Base-by-base conservation (phyloP, 495 filamentous ascomycete species). In the Cercophora samala region DNA sequence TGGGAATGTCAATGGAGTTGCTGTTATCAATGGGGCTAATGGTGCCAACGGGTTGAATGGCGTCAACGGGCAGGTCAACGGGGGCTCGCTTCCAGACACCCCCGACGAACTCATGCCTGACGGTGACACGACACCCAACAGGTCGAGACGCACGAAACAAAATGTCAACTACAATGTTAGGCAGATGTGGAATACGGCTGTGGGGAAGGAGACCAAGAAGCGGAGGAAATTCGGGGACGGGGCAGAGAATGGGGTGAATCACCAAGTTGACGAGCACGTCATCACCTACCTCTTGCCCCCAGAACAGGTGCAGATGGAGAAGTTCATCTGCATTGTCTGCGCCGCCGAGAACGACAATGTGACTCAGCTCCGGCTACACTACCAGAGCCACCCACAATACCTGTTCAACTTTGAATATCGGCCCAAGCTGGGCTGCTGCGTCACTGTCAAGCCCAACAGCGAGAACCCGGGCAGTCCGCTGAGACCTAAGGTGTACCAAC, bases 81-180 rank as follows among this genome's bases (percentile, higher is more conserved):
- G 63, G 37, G 66, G 66, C 19, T 24, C 46, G 18, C 51, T 60
- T 5, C 54, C 51, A 0, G 70, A 72, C 4, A 37, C 53, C 0
- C 32, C 64, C n/a, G 72, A 74, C 18, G 72, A 72, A 6, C 23
- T 67, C 32, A 13, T 46, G 4, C 58, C 26, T 21, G 72, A 76
- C 37, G 76, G 72, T 61, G 70, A 78, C 26, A 60, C 75, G 23
- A 83, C 79, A 42, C 80, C 80, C 11, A 77, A 74, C 60, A 75
- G 81, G 62, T 74, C 77, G 8, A 63, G 77, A 64, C 76, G 79
- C 25, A 66, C 77, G 66, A 73, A 79, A 65, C 64, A 75, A 51
- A 73, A 81, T 73, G 72, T 83, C 64, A 84, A 82, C 42, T 86
- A 86, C 67, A 85, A 86, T 64, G 68, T 85, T 53, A 84, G 82